A percentile compares a stretch with the other conserved stretches of the same genome.
These are phyloP conservation scores for Gaeumannomyces tritici DNA, from an alignment of 2,329 filamentous ascomycete genomes.

Conservation along the genomic window DNA sequence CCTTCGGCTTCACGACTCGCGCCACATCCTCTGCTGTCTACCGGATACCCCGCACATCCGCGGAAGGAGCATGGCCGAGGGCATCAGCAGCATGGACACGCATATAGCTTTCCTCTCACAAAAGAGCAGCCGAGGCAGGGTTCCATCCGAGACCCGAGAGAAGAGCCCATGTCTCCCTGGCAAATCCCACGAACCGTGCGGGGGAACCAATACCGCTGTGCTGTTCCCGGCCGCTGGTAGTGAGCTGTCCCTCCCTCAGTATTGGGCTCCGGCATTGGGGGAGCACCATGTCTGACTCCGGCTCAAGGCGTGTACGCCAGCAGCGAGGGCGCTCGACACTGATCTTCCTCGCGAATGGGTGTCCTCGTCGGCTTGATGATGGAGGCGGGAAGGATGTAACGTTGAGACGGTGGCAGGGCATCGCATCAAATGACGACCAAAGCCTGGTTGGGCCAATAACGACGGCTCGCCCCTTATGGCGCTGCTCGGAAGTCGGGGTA, in stretches of 20 bases:
- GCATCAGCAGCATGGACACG: neutral
- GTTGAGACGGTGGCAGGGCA: neutral
- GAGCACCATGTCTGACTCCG: neutral
- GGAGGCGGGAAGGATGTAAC: neutral
- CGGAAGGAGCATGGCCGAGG: neutral
- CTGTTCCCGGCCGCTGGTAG: neutral
- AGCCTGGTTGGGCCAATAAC: neutral
- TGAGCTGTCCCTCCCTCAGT: too few relatives aligned
- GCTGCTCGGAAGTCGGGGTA: neutral
- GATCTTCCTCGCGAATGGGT: neutral
- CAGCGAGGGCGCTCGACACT: neutral
- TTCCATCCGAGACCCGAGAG: neutral
- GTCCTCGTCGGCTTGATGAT: neutral
- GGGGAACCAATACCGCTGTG: neutral
- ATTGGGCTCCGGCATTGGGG: neutral
- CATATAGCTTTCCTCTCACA: neutral
- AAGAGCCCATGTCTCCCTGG: neutral
- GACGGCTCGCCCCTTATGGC: neutral
- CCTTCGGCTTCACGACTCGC: too few relatives aligned
- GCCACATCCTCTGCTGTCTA: neutral
- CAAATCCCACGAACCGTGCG: neutral
- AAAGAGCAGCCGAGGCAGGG: neutral
- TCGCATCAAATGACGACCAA: neutral
- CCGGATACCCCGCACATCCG: too few relatives aligned
- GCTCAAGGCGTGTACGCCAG: neutral